phyloP scores from a whole-genome alignment of 148 eudicot species.

The Talinum fruticosum region DNA sequence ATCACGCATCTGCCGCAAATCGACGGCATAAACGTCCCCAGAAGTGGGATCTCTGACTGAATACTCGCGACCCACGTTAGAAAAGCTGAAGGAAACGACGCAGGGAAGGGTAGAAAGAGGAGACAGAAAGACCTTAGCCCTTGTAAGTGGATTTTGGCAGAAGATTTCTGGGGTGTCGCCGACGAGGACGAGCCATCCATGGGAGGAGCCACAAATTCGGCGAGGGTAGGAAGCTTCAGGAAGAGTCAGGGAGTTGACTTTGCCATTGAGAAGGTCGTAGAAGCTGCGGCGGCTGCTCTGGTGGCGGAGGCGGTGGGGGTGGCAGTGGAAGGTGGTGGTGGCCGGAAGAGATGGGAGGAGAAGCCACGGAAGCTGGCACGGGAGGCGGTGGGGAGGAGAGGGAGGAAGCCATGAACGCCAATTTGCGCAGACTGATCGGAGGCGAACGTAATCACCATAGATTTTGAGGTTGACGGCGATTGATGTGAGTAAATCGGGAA shows the following conservation, averaged over 20 bases:
- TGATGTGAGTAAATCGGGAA: slow-evolving; percentile 45
- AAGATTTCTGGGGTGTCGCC: slow-evolving; percentile 47
- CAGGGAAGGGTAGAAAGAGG: slow-evolving; percentile 63
- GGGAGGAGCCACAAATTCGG: slow-evolving; percentile 64
- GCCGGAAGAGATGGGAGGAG: slow-evolving; percentile 23
- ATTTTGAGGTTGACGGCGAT: slow-evolving; percentile 35
- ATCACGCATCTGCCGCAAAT: slow-evolving; percentile 55
- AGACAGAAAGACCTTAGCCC: slow-evolving; percentile 36
- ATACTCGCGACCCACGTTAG: slow-evolving; percentile 58
- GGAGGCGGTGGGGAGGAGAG: slow-evolving; percentile 36
- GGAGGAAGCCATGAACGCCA: slow-evolving; percentile 45
- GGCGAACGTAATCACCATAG: slow-evolving; percentile 48
- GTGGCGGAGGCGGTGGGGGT: background rate
- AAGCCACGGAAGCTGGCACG: slow-evolving; percentile 70
- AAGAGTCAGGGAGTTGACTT: slow-evolving; percentile 34
- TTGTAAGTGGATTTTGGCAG: slow-evolving; percentile 56
- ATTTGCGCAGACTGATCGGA: slow-evolving; percentile 53
- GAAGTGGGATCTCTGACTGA: slow-evolving; percentile 20
- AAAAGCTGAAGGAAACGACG: slow-evolving; percentile 43
- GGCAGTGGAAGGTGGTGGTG: background rate
- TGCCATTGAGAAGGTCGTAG: slow-evolving; percentile 34
- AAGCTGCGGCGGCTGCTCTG: slow-evolving; percentile 32
- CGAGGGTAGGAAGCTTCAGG: slow-evolving; percentile 43
- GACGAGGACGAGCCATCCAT: slow-evolving; percentile 53
- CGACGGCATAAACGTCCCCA: slow-evolving; percentile 25